These are phyloP conservation scores for Zygosaccharomyces rouxii DNA, from an alignment of 805 yeast species.

Conservation along the genomic window DNA sequence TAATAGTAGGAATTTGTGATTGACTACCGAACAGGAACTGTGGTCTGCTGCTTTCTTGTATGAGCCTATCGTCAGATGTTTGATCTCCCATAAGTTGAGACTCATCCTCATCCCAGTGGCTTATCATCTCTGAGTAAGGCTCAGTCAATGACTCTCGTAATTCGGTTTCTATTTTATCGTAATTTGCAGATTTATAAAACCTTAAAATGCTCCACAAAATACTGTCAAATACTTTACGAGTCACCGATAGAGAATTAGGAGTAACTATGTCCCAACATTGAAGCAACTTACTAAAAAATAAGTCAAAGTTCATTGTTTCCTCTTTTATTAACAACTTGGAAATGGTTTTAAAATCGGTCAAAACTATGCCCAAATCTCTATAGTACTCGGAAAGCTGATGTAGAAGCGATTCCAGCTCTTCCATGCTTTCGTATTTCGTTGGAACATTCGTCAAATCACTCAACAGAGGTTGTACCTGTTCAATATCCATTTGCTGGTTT, in stretches of 20 bases:
- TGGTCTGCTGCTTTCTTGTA: conserved; percentile 13
- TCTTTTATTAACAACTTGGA: conserved; percentile 21
- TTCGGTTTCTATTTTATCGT: conserved; percentile 5
- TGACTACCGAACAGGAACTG: conserved; percentile 21
- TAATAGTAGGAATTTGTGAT: conserved; percentile 31
- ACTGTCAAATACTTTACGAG: conserved; percentile 20
- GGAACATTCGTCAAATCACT: conserved; percentile 15
- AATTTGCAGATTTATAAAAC: conserved; percentile 12
- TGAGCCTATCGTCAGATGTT: not conserved
- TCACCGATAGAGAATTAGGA: conserved; percentile 15
- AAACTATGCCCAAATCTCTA: conserved; percentile 18
- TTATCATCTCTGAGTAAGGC: conserved; percentile 18
- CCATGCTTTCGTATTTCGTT: conserved; percentile 15
- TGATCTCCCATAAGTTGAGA: not conserved
- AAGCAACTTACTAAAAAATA: conserved; percentile 24
- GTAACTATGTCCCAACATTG: conserved; percentile 30
- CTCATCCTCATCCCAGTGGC: conserved; percentile 27
- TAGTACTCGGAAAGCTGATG: conserved; percentile 28
- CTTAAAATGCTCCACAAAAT: conserved; percentile 17
- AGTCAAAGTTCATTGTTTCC: conserved; percentile 16
- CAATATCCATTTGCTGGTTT: conserved; percentile 1
- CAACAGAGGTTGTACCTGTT: conserved; percentile 13
- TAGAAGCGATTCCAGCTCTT: conserved; percentile 27
- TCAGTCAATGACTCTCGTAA: conserved; percentile 12
- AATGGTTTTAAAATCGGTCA: conserved; percentile 15